These are phyloP conservation scores for Delitschia confertaspora DNA, from an alignment of 495 filamentous ascomycete genomes.

Conservation along the genomic window DNA sequence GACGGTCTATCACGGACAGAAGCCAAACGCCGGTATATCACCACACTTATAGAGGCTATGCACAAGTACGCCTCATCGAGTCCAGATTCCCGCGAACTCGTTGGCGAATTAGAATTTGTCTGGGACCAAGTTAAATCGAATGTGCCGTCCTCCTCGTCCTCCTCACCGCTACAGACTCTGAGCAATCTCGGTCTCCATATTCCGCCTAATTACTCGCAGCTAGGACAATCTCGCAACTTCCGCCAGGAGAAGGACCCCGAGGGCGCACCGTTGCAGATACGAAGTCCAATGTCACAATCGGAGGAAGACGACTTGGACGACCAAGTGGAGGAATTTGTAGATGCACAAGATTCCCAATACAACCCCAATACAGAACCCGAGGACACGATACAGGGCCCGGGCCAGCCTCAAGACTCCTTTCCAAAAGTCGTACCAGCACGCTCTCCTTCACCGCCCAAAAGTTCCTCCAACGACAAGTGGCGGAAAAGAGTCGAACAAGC, in stretches of 20 bases:
- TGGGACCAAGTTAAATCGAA: slow-evolving; percentile 97
- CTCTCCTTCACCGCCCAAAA: slow-evolving; percentile 5
- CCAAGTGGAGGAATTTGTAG: slow-evolving; percentile 35
- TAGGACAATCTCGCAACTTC: slow-evolving; percentile 5
- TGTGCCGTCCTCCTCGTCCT: slow-evolving; percentile 50
- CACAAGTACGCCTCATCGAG: slow-evolving; percentile 80
- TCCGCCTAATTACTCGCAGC: slow-evolving; percentile 12
- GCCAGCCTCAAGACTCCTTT: neutral
- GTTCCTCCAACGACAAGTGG: slow-evolving; percentile 49
- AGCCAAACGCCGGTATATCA: slow-evolving; percentile 89
- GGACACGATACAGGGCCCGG: slow-evolving; percentile 11
- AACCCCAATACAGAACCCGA: slow-evolving; percentile 24
- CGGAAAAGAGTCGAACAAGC: slow-evolving; percentile 75
- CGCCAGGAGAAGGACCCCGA: slow-evolving; percentile 1
- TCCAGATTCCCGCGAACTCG: slow-evolving; percentile 74
- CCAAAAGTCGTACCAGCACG: slow-evolving; percentile 1
- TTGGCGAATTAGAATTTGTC: slow-evolving; percentile 93
- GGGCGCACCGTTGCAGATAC: slow-evolving; percentile 47
- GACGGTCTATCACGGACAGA: slow-evolving; percentile 74
- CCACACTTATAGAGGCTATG: slow-evolving; percentile 91
- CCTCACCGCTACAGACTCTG: slow-evolving; percentile 36
- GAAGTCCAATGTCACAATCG: slow-evolving; percentile 73
- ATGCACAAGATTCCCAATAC: slow-evolving; percentile 36
- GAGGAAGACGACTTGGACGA: slow-evolving; percentile 54
- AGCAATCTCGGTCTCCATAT: slow-evolving; percentile 23